A percentile compares a stretch with the other conserved stretches of the same genome.
Conservation (phyloP, 768 basidiomycete species). For the Boletales sp. region DNA sequence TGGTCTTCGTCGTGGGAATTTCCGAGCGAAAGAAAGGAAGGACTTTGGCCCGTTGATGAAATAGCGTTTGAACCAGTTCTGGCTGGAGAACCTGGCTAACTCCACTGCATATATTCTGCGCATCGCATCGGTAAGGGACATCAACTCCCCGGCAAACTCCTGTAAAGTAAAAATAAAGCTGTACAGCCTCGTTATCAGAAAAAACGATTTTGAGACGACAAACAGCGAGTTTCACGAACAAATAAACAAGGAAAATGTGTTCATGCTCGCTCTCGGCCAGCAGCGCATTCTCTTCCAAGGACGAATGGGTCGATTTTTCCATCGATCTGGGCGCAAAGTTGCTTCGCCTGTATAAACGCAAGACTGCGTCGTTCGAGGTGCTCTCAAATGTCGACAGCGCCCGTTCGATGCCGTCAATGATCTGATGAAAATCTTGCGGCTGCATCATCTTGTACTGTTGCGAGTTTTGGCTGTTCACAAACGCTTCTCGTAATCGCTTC, state of each 20-base stretch:
- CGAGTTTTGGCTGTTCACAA: conserved; percentile 41
- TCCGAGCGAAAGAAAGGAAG: conserved; percentile 19
- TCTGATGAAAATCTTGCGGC: conserved; percentile 59
- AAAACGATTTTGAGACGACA: neutral
- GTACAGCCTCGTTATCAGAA: conserved; percentile 10
- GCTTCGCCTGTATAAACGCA: conserved; percentile 65
- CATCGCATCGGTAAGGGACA: conserved; percentile 82
- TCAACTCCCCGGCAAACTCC: conserved; percentile 85
- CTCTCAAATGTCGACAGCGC: conserved; percentile 74
- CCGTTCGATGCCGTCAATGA: conserved; percentile 63
- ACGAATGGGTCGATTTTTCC: conserved; percentile 14
- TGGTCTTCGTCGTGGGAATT: conserved; percentile 10
- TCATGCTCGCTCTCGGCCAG: conserved; percentile 62
- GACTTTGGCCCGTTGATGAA: conserved; percentile 22
- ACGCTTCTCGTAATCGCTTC: conserved; percentile 60
- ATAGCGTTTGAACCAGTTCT: conserved; percentile 40
- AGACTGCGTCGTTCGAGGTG: conserved; percentile 79
- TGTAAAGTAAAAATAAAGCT: conserved; percentile 97
- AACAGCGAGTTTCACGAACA: conserved; percentile 51
- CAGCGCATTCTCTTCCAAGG: conserved; percentile 31
- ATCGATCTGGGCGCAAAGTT: conserved; percentile 27
- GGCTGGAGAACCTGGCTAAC: conserved; percentile 37
- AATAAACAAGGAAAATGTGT: conserved; percentile 85
- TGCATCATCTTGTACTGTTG: conserved; percentile 35
- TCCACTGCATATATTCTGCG: conserved; percentile 71